These are phyloP conservation scores for Chytriomyces sp. DNA, from an alignment of 192 early-diverging fungal genomes.

Conservation along the genomic window DNA sequence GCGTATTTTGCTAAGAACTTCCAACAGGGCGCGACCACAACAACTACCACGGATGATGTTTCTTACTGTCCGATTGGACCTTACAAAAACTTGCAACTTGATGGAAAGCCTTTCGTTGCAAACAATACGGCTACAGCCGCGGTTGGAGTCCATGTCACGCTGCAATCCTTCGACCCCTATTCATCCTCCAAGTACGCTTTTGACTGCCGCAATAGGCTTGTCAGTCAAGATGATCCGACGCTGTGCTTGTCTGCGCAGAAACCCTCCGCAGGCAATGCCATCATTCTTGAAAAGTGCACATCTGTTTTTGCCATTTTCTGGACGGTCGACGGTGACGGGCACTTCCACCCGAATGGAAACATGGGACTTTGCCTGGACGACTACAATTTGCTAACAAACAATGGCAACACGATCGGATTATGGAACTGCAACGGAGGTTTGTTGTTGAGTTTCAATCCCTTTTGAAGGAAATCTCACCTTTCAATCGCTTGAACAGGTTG, in stretches of 20 bases:
- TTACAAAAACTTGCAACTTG: not conserved
- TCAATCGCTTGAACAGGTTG: not conserved
- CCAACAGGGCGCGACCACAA: not conserved
- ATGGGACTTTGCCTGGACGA: constrained; percentile 1
- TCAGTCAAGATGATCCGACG: not conserved
- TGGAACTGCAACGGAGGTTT: not conserved
- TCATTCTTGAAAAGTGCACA: not conserved
- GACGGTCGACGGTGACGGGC: not conserved
- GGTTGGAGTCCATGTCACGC: not conserved
- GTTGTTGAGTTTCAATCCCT: no score
- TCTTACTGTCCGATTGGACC: not conserved
- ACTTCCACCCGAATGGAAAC: not conserved
- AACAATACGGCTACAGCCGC: not conserved
- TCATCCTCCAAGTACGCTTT: not conserved
- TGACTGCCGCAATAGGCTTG: not conserved
- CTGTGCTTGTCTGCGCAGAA: not conserved
- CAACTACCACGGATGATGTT: not conserved
- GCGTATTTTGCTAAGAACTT: not conserved
- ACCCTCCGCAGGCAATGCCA: not conserved
- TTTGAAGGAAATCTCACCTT: no score
- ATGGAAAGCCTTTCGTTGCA: not conserved
- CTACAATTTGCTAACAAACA: not conserved
- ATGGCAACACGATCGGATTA: not conserved
- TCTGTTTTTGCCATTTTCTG: not conserved
- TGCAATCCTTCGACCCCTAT: not conserved